These are phyloP conservation scores for Lachancea meyersii DNA, from an alignment of 805 yeast genomes.

Conservation along the genomic window DNA sequence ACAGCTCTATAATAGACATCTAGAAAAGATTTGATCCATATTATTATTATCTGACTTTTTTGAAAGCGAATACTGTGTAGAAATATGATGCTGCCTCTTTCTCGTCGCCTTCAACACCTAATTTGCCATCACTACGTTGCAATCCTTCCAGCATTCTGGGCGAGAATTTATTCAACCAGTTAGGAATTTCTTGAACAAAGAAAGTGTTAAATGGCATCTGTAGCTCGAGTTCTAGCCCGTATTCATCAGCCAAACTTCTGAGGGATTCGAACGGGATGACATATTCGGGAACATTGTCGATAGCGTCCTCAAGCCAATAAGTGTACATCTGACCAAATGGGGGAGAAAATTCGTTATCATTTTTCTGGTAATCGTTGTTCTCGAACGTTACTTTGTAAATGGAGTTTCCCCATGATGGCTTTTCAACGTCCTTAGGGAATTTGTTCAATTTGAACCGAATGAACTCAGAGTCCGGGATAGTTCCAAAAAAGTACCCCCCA, in stretches of 20 bases:
- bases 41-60: slow-evolving; percentile 40
- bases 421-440: slow-evolving; percentile 45
- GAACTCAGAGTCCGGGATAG: slow-evolving; percentile 87
- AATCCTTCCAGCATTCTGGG: slow-evolving; percentile 64
- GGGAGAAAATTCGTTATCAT: slow-evolving; percentile 61
- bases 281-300: slow-evolving; percentile 93
- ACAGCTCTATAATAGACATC: slow-evolving; percentile 57
- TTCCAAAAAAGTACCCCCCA: slow-evolving; percentile 89
- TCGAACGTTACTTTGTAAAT: slow-evolving; percentile 78
- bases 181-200: slow-evolving; percentile 73
- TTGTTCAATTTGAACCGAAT: slow-evolving; percentile 58
- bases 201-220: slow-evolving; percentile 76
- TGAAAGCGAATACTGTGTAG: slow-evolving; percentile 78
- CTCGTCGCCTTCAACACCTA: slow-evolving; percentile 85
- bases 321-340: slow-evolving; percentile 82
- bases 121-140: slow-evolving; percentile 68
- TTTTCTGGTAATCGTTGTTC: slow-evolving; percentile 56
- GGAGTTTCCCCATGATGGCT: slow-evolving; percentile 72
- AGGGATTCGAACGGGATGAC: slow-evolving; percentile 91
- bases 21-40: neutral
- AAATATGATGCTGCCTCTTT: slow-evolving; percentile 83
- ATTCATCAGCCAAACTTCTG: slow-evolving; percentile 77
- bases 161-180: slow-evolving; percentile 50
- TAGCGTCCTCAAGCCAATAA: slow-evolving; percentile 84
- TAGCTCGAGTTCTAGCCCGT: slow-evolving; percentile 63